Conservation (phyloP, 2,329 filamentous ascomycete genomes). For the Knufia petricola region DNA sequence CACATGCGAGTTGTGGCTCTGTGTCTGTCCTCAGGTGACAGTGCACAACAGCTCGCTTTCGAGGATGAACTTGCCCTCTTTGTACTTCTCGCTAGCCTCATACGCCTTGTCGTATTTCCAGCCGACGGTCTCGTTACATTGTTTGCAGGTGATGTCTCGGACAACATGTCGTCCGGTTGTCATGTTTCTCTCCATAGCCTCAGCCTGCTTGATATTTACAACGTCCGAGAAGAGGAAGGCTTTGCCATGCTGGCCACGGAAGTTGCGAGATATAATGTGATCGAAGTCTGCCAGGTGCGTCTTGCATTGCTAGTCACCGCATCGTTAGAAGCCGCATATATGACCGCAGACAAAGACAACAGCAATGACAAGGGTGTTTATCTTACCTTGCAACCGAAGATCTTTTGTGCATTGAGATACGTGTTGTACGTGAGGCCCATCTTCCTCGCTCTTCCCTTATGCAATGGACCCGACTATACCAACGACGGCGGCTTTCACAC, state of each 20-base stretch:
- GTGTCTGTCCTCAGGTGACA: constrained; percentile 14
- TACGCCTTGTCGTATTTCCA: constrained; percentile 99
- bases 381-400: constrained; percentile 70
- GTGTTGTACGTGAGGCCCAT: constrained; percentile 92
- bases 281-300: constrained; percentile 91
- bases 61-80: constrained; percentile 89
- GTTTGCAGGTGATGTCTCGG: constrained; percentile 80
- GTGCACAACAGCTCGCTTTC: constrained; percentile 21
- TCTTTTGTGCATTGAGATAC: constrained; percentile 75
- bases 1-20: not conserved
- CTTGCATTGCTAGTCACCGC: constrained; percentile 58
- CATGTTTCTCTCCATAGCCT: constrained; percentile 93
- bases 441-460: not conserved
- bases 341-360: not conserved
- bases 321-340: not conserved
- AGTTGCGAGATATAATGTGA: constrained; percentile 95
- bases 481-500: no score
- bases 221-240: constrained; percentile 92
- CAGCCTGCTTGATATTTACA: constrained; percentile 74
- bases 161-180: constrained; percentile 93
- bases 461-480: not conserved
- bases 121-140: constrained; percentile 86
- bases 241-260: constrained; percentile 95
- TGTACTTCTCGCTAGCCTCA: constrained; percentile 88
- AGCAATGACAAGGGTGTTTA: not conserved